phyloP scores from a whole-genome alignment of 2,329 filamentous ascomycete species.

The Apiospora saccharicola region DNA sequence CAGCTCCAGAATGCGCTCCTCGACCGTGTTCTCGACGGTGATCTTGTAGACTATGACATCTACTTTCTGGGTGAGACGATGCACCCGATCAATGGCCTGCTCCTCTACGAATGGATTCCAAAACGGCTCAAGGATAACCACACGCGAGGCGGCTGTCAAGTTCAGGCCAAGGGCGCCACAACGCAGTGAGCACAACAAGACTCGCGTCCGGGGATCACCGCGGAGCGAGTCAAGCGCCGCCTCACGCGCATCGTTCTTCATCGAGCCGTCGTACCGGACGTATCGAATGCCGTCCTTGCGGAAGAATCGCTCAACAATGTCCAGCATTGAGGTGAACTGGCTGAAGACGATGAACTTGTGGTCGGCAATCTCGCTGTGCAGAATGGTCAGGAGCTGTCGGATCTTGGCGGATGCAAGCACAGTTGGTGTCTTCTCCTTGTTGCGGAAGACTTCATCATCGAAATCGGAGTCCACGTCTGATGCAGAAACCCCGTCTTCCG shows the following conservation, averaged over 20 bases:
- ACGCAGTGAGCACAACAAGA: constrained; percentile 91
- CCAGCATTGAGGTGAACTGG: constrained; percentile 97
- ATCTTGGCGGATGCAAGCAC: constrained; percentile 88
- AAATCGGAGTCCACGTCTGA: constrained; percentile 52
- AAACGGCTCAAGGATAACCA: constrained; percentile 96
- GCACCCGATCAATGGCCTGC: constrained; percentile 97
- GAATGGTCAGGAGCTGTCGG: constrained; percentile 80
- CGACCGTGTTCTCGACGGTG: constrained; percentile 85
- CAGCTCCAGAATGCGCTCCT: constrained; percentile 92
- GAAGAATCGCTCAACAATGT: constrained; percentile 93
- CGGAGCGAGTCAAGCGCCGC: constrained; percentile 81
- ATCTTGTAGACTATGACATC: constrained; percentile 96
- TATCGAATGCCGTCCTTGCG: constrained; percentile 76
- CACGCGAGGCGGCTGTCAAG: constrained; percentile 89
- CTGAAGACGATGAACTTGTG: constrained; percentile 99
- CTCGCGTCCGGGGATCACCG: constrained; percentile 75
- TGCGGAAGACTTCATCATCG: constrained; percentile 46
- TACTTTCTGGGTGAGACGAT: constrained; percentile 95
- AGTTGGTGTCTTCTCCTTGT: constrained; percentile 53
- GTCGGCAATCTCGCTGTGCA: constrained; percentile 77
- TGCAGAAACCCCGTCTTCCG: constrained; percentile 46
- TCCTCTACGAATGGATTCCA: constrained; percentile 99
- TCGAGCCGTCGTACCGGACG: constrained; percentile 91
- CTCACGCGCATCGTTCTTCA: constrained; percentile 93
- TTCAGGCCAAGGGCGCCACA: constrained; percentile 94